phyloP scores from a whole-genome alignment of 169 alveolate species.

The Cryptosporidium sp. region DNA sequence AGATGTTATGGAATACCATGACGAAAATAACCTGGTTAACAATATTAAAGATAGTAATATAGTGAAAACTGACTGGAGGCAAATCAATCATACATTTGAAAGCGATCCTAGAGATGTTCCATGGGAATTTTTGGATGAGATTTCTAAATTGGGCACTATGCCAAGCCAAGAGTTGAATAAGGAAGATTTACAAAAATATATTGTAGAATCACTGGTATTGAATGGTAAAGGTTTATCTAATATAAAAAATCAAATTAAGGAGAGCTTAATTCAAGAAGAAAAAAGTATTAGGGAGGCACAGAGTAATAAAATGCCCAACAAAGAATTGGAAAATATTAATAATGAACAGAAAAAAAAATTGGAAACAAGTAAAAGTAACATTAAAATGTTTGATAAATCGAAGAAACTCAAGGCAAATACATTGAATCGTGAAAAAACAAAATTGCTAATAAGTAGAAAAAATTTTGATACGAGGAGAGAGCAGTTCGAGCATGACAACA shows the following conservation, averaged over 20 bases:
- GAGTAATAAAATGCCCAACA: neutral
- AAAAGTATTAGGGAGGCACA: neutral
- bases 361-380: neutral
- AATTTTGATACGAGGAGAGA: constrained; percentile 63
- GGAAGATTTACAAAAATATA: constrained; percentile 49
- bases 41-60: neutral
- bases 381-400: neutral
- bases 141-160: constrained; percentile 19
- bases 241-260: neutral
- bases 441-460: constrained; percentile 33
- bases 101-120: constrained; percentile 67
- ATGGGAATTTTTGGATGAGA: constrained; percentile 65
- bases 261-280: neutral
- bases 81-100: constrained; percentile 50
- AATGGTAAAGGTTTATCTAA: constrained; percentile 23
- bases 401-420: neutral
- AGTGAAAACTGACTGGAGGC: constrained; percentile 1
- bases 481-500: constrained; percentile 49
- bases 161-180: constrained; percentile 25
- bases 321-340: neutral
- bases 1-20: constrained; percentile 11
- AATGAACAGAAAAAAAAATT: neutral
- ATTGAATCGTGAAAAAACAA: constrained; percentile 15
- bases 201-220: constrained; percentile 39
- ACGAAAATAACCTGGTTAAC: constrained; percentile 17